Evolutionary conservation across 2,329 filamentous ascomycete species (phyloP), one percentile per base, ranked within the genome.

Genomic region (Cytospora chrysosperma): DNA sequence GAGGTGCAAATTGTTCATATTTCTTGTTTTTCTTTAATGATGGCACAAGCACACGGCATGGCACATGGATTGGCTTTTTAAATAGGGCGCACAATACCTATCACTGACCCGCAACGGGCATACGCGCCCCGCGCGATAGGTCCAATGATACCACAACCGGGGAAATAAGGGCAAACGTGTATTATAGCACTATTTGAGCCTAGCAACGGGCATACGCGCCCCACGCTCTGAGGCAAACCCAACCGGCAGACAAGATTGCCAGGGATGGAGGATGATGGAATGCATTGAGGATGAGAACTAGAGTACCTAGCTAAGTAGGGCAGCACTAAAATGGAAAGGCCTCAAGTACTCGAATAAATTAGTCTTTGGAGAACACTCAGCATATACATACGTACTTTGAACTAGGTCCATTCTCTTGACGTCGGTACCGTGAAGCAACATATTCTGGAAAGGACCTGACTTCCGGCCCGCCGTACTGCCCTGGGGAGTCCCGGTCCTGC

Each of bases 201-300:
- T 49, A 53, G 65, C 65, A 67, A 67, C 65, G 65, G 65, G 65
- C 65, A 67, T 59, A 67, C 62, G 65, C 65, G 65, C 65, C 65
- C 65, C 63, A 59, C 62, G 64, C 64, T 52, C 26, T 37, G 54
- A 49, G 64, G 61, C 64, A 30, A n/a, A 59, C 37, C 51, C 34
- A 34, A 55, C 58, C 63, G 55, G 63, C 63, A 62, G 56, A 63
- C 60, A 59, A 59, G 43, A 28, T 51, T 64, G 52, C 57, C 62
- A 64, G 52, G 26, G 27, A 64, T 56, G 52, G 62, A 47, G 10
- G n/a, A 13, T 47, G 43, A n/a, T 24, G 2, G 19, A 24, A n/a
- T 13, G 9, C 43, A 24, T 47, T 47, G 43, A 21, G 43, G 19
- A n/a, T 21, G 43, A 47, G n/a, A 19, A 43, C 17, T n/a, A 8